Base-by-base conservation (phyloP, 345 rosid genomes). In the Leavenworthia alabamica region DNA sequence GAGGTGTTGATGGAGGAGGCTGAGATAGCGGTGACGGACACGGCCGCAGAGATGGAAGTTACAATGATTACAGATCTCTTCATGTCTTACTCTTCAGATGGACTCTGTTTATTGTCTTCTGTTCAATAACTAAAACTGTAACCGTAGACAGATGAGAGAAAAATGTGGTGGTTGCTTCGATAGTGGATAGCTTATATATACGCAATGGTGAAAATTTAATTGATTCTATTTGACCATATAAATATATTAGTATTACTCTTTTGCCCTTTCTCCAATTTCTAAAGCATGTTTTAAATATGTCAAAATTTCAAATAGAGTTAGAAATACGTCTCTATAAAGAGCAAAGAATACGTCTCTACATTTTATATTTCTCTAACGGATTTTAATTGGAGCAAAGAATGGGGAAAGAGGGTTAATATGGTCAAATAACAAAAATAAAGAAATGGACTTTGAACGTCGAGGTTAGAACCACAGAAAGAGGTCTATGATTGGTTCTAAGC, bases 11-110 rank as follows among this genome's bases (percentile, higher is more conserved):
- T 56, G 22, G 83, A 75, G 27, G 80, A 69, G 53, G 70, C n/a
- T n/a, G n/a, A n/a, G n/a, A n/a, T n/a, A n/a, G n/a, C 83, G 72
- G 74, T 29, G 37, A 80, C 80, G 15, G 85, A 80, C 39, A 81
- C 91, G 1, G 79, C 77, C 3, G 78, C 72, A 3, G 80, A 77
- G 24, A 80, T 64, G 7, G 87, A 73, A 8, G 77, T 82, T 28
- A 82, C 84, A 0, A 83, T 37, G 48, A 83, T 17, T 23, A 81
- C 78, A 2, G 87, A 77, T 70, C 77, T 83, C 78, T 81, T 86
- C 89, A 80, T 84, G 43, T 58, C 43, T 46, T 1, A 46, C 35
- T 31, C 31, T 42, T 59, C 29, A 32, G 41, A 14, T 14, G 51
- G 40, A 33, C 13, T 44, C 51, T 11, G 41, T 17, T 49, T 13